A percentile compares a stretch with the other conserved stretches of the same genome.
phyloP scores from a whole-genome alignment of 352 stramenopile species.

The Plasmopara halstedii region DNA sequence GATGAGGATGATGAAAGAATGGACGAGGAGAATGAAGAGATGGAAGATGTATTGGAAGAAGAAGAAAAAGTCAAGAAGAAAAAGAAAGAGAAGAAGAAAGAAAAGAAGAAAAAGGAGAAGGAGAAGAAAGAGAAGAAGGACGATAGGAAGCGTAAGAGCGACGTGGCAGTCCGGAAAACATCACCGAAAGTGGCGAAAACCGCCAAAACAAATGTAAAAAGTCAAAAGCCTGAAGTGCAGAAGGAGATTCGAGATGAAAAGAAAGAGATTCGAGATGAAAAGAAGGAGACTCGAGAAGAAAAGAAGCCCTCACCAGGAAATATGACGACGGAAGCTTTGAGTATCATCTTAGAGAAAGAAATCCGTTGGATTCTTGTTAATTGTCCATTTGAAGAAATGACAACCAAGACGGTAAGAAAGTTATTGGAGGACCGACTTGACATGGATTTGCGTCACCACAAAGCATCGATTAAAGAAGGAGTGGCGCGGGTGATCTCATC shows the following conservation, averaged over 20 bases:
- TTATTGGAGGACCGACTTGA: conserved; percentile 59
- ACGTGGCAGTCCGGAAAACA: conserved; percentile 5
- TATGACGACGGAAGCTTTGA: conserved; percentile 37
- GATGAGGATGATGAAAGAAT: conserved; percentile 14
- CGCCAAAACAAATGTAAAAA: conserved; percentile 33
- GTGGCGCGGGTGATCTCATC: conserved; percentile 67
- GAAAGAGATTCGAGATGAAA: neutral
- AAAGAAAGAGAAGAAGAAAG: conserved; percentile 40
- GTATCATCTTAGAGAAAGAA: conserved; percentile 57
- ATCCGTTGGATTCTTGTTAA: conserved; percentile 77
- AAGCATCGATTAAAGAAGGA: conserved; percentile 65
- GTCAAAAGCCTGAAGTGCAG: conserved; percentile 3
- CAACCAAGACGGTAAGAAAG: conserved; percentile 73
- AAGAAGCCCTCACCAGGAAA: conserved; percentile 20
- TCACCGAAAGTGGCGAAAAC: conserved; percentile 45
- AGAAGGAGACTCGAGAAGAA: conserved; percentile 6
- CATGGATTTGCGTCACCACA: conserved; percentile 68
- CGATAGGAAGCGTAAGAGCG: conserved; percentile 32
- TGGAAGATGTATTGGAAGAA: conserved; percentile 6
- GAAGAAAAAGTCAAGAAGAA: conserved; percentile 17
- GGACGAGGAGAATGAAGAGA: conserved; percentile 16
- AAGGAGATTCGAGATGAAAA: conserved; percentile 9
- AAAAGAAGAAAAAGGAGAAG: conserved; percentile 27
- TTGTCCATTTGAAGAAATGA: conserved; percentile 77
- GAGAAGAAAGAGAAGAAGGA: conserved; percentile 10